Evolutionary conservation across 1,139 yeast genomes (phyloP), one percentile per base, ranked within the genome.

Genomic region (Hansenula sp.): DNA sequence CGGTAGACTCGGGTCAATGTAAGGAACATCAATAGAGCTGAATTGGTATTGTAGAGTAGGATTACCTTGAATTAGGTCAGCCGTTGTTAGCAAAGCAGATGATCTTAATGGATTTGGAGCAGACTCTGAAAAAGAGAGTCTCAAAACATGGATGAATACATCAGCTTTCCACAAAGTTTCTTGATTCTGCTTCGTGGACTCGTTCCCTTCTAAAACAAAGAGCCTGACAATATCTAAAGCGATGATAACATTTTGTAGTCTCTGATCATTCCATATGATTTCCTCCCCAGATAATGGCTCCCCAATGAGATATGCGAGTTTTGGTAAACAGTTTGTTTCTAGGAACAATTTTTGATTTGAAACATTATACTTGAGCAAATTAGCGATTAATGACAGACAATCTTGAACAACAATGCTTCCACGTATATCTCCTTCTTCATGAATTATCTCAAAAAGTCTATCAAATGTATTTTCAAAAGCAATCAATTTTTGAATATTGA

Each of bases 381-480:
- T 85, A 24, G 84, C 75, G 15, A 91, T 70, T 40, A 94, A 68
- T 0, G 90, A 77, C 47, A 94, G 68, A 61, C 96, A 88, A 65
- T 94, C 98, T 59, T 87, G 94, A 7, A 91, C 96, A 28, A 89
- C 79, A 25, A 90, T 75, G n/a, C 96, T 90, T 8, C 96, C 97
- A 46, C 91, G 74, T 11, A 90, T 74, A 0, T 96, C 96, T 17
- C 96, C 97, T 62, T 93, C 98, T 51, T 81, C 85, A 25, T 80
- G 81, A 24, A 93, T 83, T 13, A 93, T 85, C 34, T 71, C 74
- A 56, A 93, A 90, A 16, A 91, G 66, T 51, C 76, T 79, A 52
- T 89, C 97, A 60, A 93, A 91, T 0, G 96, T 85, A 52, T 89
- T 91, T 62, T 93, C 98, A 60, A 94, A 94, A 0, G 96, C 99